Evolutionary conservation across 495 filamentous ascomycete genomes (phyloP).

Genomic region (Clohesyomyces aquaticus): DNA sequence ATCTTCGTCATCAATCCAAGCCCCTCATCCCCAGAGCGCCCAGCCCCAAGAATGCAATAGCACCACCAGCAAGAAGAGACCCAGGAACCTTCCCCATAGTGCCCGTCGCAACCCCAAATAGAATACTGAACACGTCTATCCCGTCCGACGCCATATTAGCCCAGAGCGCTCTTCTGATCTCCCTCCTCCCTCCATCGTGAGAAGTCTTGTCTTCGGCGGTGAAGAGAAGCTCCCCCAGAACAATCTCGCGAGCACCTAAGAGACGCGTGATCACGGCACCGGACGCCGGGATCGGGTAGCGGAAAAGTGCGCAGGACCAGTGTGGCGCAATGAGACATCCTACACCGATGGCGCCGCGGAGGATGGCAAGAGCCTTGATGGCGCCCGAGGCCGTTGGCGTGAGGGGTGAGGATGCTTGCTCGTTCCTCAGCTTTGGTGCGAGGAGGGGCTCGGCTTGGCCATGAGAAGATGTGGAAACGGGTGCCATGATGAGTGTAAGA

Average conservation of each 20-base stretch:
- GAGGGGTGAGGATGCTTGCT: not conserved
- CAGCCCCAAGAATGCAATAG: constrained; percentile 3
- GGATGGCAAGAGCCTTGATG: constrained; percentile 27
- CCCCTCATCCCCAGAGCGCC: constrained; percentile 13
- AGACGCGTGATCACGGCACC: constrained; percentile 21
- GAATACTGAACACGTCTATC: constrained; percentile 18
- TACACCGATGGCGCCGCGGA: constrained; percentile 27
- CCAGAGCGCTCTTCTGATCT: constrained; percentile 36
- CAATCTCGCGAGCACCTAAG: constrained; percentile 30
- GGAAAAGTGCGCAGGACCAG: constrained; percentile 26
- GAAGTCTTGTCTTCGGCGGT: constrained; percentile 25
- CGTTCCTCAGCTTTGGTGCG: constrained; percentile 7
- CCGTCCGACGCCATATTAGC: constrained; percentile 21
- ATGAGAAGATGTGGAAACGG: constrained; percentile 5
- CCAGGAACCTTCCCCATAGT: constrained; percentile 13
- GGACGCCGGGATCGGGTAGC: constrained; percentile 13
- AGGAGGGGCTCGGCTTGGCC: constrained; percentile 10
- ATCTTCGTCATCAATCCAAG: constrained; percentile 2
- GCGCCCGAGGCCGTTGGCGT: constrained; percentile 1
- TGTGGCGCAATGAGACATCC: constrained; percentile 23
- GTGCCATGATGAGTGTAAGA: constrained; percentile 1
- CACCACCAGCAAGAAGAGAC: constrained; percentile 20
- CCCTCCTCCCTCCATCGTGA: constrained; percentile 15
- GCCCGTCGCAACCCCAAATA: constrained; percentile 18
- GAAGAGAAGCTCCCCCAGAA: constrained; percentile 33